A percentile compares a stretch with the other conserved stretches of the same genome.
phyloP scores from a whole-genome alignment of 2,329 filamentous ascomycete species.

The Lecanicillium sp. region DNA sequence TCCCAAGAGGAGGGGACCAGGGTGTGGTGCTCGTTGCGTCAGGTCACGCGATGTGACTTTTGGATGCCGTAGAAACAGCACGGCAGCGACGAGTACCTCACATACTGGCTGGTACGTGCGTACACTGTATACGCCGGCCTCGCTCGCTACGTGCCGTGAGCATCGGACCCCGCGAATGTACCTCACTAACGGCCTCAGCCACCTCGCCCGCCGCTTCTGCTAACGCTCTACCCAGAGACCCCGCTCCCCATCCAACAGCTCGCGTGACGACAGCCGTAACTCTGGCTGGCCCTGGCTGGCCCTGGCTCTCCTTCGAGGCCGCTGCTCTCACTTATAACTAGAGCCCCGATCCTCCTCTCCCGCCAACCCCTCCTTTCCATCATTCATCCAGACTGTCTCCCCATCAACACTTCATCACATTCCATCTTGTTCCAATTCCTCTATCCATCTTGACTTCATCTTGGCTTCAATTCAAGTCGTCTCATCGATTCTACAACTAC shows the following conservation, averaged over 20 bases:
- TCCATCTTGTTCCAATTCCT: slow-evolving; percentile 12
- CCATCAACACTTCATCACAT: slow-evolving; percentile 12
- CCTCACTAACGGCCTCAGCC: not conserved
- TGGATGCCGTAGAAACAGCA: not conserved
- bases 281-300: not conserved
- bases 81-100: not conserved
- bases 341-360: not conserved
- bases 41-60: slow-evolving; percentile 21
- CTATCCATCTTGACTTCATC: slow-evolving; percentile 13
- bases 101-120: no score
- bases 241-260: not conserved
- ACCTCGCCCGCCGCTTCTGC: not conserved
- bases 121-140: no score
- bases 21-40: slow-evolving; percentile 17
- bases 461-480: not conserved
- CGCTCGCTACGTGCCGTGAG: no score
- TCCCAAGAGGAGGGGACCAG: no score
- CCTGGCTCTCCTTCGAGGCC: not conserved
- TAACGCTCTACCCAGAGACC: not conserved
- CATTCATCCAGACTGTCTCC: slow-evolving; percentile 5
- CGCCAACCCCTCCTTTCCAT: slow-evolving; percentile 9
- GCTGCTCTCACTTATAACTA: slow-evolving; percentile 13
- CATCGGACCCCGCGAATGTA: no score
- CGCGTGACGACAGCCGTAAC: slow-evolving; percentile 14
- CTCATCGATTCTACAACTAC: not conserved